Conservation (phyloP, 2,329 filamentous ascomycete genomes). For the Alternaria conjuncta region DNA sequence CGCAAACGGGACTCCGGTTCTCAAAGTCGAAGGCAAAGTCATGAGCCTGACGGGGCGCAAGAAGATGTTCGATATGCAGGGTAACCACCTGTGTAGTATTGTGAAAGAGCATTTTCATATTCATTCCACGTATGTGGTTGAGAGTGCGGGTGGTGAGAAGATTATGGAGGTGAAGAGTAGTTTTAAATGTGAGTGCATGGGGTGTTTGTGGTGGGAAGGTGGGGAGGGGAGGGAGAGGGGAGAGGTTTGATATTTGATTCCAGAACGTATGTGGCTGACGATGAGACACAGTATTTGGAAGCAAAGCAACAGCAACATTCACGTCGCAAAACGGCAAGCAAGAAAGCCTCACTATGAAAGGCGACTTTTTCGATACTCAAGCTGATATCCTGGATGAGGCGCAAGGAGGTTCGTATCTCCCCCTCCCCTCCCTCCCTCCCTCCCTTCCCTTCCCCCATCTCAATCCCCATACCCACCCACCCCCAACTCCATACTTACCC, state of each 20-base stretch:
- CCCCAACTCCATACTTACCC: neutral
- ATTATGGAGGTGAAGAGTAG: slow-evolving; percentile 64
- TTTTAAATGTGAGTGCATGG: slow-evolving; percentile 51
- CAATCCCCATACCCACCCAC: too few species aligned
- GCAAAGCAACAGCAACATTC: slow-evolving; percentile 65
- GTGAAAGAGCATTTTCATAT: slow-evolving; percentile 60
- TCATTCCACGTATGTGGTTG: slow-evolving; percentile 60
- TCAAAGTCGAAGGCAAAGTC: slow-evolving; percentile 64
- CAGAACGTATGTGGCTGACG: neutral
- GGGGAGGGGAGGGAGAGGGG: too few species aligned
- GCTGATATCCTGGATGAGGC: slow-evolving; percentile 65
- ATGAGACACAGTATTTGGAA: slow-evolving; percentile 54
- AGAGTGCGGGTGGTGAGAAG: slow-evolving; percentile 55
- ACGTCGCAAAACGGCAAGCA: slow-evolving; percentile 29
- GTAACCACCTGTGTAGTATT: slow-evolving; percentile 65
- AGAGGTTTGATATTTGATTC: neutral
- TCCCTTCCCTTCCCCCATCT: too few species aligned
- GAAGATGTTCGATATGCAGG: slow-evolving; percentile 60
- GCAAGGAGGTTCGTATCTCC: slow-evolving; percentile 25
- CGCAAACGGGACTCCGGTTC: slow-evolving; percentile 59
- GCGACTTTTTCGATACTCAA: slow-evolving; percentile 64
- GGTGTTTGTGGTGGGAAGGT: too few species aligned
- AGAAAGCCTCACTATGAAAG: slow-evolving; percentile 59
- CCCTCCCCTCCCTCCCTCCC: neutral
- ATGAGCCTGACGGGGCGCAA: slow-evolving; percentile 62